Evolutionary conservation across 768 basidiomycete species (phyloP), one percentile per base, ranked within the genome.

Genomic region (Tricholoma bakamatsutake): DNA sequence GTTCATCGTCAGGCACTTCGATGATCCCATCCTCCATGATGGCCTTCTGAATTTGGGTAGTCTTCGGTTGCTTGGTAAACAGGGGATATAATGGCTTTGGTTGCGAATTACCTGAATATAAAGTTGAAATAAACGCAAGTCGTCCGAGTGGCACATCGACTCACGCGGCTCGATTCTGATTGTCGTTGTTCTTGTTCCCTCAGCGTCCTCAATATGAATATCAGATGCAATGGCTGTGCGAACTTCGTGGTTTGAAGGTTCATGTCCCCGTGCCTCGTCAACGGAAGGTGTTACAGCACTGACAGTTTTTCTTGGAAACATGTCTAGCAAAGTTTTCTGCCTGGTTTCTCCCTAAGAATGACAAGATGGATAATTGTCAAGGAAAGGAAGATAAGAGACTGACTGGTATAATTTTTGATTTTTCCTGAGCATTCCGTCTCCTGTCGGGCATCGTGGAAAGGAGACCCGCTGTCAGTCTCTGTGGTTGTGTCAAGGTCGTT

Each of bases 311-410:
- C 60, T 59, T 9, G 62, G 53, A 56, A 75, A 75, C 33, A 72
- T 63, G 47, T 77, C 74, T n/a, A 76, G 60, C 1, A 80, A 59
- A 2, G 77, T 78, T 56, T 65, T 70, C 67, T 80, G 76, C 60
- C 61, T 68, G 48, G 69, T 15, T 30, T 57, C 31, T 46, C 52
- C 37, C 64, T 63, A 42, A 34, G 50, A 27, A 47, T 31, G 34
- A 53, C 35, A 30, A n/a, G 30, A 50, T 57, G 46, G 45, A 58
- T 52, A 50, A 33, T 37, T 49, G 54, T 24, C 47, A 54, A 42
- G 17, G 18, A 13, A 12, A 28, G 17, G 47, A 53, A 18, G 21
- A 53, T n/a, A 6, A 31, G 30, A 37, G 50, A 69, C 69, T 53
- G 53, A 71, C 71, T 54, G 66, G 53, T 62, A 67, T 70, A 12